A percentile compares a stretch with the other conserved stretches of the same genome.
phyloP scores from a whole-genome alignment of 164 flowering plant species.

The Vitis riparia region DNA sequence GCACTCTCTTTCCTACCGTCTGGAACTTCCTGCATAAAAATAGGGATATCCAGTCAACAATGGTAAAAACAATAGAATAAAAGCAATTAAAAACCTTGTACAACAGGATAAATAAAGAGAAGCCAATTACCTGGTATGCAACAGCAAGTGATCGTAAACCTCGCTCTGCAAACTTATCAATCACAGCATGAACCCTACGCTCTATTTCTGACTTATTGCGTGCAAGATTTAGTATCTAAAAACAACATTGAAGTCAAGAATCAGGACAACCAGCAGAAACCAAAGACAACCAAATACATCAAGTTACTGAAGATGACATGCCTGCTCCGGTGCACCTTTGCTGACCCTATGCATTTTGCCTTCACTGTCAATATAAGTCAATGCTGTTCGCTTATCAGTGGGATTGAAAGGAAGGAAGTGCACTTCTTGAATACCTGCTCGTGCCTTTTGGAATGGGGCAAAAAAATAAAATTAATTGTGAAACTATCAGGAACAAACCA shows the following conservation, averaged over 20 bases:
- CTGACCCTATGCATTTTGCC: slow-evolving; percentile 95
- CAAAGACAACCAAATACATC: not conserved
- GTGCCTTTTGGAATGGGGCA: slow-evolving; percentile 22
- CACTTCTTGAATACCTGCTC: slow-evolving; percentile 74
- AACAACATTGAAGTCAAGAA: slow-evolving; percentile 7
- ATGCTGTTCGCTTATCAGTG: slow-evolving; percentile 90
- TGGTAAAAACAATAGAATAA: not conserved
- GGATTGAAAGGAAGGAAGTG: slow-evolving; percentile 98
- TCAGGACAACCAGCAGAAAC: not conserved
- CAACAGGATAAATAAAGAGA: not conserved
- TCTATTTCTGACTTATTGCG: slow-evolving; percentile 68
- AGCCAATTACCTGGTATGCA: slow-evolving; percentile 66
- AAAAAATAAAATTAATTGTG: not conserved
- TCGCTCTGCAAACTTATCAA: slow-evolving; percentile 85
- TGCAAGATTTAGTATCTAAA: slow-evolving; percentile 60
- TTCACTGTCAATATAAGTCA: slow-evolving; percentile 74
- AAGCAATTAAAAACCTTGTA: not conserved
- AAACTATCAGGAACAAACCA: no score
- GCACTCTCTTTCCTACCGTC: slow-evolving; percentile 88
- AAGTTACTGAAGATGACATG: slow-evolving; percentile 16
- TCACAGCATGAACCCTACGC: slow-evolving; percentile 73
- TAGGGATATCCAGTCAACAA: not conserved
- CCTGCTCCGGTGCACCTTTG: slow-evolving; percentile 97
- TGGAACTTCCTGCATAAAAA: slow-evolving; percentile 79
- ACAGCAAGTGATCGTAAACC: slow-evolving; percentile 86